Conservation (phyloP, 148 eudicot species). For the Rhododendron ovatum region DNA sequence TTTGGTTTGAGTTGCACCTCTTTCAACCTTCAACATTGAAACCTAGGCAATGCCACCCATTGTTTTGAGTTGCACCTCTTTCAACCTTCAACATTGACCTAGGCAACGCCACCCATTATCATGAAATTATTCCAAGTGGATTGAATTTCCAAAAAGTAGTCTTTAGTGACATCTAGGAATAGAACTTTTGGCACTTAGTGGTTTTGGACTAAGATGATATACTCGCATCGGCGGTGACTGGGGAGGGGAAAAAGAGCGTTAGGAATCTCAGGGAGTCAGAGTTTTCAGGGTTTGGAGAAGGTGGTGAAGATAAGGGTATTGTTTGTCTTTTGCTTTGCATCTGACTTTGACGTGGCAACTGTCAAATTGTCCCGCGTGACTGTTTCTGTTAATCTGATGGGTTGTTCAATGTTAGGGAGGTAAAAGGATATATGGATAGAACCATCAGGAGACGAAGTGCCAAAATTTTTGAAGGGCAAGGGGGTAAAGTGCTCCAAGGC, state of each 20-base stretch:
- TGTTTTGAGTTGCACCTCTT: not conserved
- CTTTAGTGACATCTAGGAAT: not conserved
- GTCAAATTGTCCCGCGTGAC: not conserved
- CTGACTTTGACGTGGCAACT: not conserved
- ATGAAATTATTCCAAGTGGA: not conserved
- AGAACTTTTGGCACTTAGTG: not conserved
- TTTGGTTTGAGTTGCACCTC: not conserved
- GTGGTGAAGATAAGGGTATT: too few species aligned
- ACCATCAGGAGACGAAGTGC: not conserved
- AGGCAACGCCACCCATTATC: not conserved
- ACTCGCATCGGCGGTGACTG: not conserved
- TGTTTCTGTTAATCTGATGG: not conserved
- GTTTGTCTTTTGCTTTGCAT: not conserved
- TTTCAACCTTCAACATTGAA: not conserved
- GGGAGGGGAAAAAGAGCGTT: not conserved
- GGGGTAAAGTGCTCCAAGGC: not conserved
- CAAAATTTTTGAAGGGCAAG: not conserved
- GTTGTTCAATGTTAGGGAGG: not conserved
- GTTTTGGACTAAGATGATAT: not conserved
- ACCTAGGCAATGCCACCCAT: not conserved
- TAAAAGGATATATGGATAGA: not conserved
- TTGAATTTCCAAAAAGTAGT: not conserved
- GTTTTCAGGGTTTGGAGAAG: not conserved
- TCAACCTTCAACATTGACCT: not conserved
- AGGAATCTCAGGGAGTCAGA: not conserved